Conservation (phyloP, 2,329 filamentous ascomycete genomes). For the Sporothrix luriei region DNA sequence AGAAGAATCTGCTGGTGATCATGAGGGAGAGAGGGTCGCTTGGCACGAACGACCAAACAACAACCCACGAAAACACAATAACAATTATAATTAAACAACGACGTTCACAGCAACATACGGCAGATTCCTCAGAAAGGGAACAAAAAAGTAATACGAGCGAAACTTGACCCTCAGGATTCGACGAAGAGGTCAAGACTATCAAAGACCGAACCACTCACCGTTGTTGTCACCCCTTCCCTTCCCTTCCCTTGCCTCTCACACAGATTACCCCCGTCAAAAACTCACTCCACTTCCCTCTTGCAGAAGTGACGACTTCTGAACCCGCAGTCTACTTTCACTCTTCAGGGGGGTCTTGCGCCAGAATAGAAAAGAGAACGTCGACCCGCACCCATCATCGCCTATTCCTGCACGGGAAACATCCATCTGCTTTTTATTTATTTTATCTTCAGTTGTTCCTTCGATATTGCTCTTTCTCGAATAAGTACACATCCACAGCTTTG, state of each 20-base stretch:
- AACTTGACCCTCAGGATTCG: neutral
- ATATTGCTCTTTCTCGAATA: neutral
- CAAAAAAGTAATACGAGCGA: neutral
- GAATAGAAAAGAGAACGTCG: constrained; percentile 24
- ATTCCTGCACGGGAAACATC: constrained; percentile 6
- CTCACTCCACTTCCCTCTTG: constrained; percentile 26
- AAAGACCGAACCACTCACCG: constrained; percentile 12
- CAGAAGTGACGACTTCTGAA: constrained; percentile 23
- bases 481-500: neutral
- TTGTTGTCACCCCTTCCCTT: constrained; percentile 18
- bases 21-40: constrained; percentile 9
- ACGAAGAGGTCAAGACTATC: constrained; percentile 10
- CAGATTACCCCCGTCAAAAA: constrained; percentile 3
- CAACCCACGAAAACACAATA: neutral
- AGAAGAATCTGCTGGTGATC: neutral
- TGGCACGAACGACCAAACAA: neutral
- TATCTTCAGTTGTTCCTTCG: neutral
- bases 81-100: neutral
- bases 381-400: constrained; percentile 19
- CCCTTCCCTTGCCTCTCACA: constrained; percentile 16
- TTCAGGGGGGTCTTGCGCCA: constrained; percentile 16
- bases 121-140: neutral
- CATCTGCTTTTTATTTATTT: neutral
- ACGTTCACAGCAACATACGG: neutral
- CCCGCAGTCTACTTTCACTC: constrained; percentile 21